Conservation (phyloP, 73 alveolate genomes). For the Tetrahymena malaccensis region DNA sequence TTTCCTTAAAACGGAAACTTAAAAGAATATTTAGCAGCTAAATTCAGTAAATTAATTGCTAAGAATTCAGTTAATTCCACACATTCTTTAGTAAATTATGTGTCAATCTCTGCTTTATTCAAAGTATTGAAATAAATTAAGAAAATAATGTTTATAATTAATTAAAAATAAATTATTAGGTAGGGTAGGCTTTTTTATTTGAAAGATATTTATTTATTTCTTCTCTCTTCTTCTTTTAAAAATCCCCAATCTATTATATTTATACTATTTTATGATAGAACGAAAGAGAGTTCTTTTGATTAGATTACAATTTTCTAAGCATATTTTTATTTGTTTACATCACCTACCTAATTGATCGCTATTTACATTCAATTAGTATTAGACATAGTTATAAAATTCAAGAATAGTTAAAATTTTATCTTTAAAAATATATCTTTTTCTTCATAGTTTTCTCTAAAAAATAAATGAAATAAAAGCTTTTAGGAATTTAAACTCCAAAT, state of each 20-base stretch:
- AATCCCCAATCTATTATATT: not conserved
- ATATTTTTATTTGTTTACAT: not conserved
- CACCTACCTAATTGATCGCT: not conserved
- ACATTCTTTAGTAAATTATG: not conserved
- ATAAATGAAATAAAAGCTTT: too few species aligned
- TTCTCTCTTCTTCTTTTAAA: not conserved
- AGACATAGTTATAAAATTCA: not conserved
- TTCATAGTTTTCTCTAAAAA: too few species aligned
- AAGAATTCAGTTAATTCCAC: not conserved
- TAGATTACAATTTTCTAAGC: not conserved
- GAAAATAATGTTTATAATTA: not conserved
- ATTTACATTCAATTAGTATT: not conserved
- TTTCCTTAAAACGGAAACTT: not conserved
- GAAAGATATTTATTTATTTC: not conserved
- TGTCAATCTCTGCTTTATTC: too few species aligned
- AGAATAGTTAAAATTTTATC: not conserved
- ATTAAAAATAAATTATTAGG: not conserved
- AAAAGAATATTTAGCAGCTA: not conserved
- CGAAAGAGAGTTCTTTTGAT: not conserved
- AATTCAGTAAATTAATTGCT: not conserved
- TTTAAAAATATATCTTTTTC: too few species aligned
- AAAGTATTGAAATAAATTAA: too few species aligned
- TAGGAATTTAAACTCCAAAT: too few species aligned
- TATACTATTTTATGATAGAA: not conserved
- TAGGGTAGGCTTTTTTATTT: not conserved